phyloP scores from a whole-genome alignment of 2,329 filamentous ascomycete species.

The Trichoderma atroviride region DNA sequence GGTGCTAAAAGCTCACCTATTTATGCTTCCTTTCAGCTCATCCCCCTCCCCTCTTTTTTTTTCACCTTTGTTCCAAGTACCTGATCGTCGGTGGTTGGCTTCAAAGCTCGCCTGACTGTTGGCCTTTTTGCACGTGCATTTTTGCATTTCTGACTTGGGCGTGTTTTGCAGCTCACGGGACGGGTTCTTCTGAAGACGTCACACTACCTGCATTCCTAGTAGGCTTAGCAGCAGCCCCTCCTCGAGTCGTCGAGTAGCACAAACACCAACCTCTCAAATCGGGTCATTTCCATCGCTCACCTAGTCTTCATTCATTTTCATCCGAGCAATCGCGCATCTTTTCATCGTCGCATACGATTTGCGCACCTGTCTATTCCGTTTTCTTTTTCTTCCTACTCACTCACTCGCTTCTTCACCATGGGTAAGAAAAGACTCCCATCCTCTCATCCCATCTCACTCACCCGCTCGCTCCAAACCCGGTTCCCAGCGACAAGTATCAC shows the following conservation, averaged over 20 bases:
- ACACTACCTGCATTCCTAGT: not conserved
- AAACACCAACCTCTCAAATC: not conserved
- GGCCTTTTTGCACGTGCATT: not conserved
- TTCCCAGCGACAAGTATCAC: not conserved
- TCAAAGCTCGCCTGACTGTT: not conserved
- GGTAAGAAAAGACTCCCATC: slow-evolving; percentile 1
- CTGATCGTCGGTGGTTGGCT: not conserved
- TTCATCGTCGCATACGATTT: not conserved
- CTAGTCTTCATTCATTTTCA: not conserved
- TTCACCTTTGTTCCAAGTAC: not conserved
- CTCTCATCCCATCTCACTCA: not conserved
- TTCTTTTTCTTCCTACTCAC: not conserved
- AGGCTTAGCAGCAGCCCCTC: not conserved
- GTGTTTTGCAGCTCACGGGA: not conserved
- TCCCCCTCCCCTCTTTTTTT: not conserved
- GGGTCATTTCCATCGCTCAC: not conserved
- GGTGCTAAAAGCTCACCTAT: not conserved
- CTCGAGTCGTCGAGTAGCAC: not conserved
- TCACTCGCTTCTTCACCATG: slow-evolving; percentile 3
- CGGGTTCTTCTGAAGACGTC: not conserved
- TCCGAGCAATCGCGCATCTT: not conserved
- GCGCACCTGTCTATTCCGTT: not conserved
- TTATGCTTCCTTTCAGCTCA: not conserved
- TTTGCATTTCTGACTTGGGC: not conserved
- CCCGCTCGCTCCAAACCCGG: too few species aligned